Base-by-base conservation (phyloP, 345 rosid species). In the thale cress (Arabidopsis thaliana) region DNA sequence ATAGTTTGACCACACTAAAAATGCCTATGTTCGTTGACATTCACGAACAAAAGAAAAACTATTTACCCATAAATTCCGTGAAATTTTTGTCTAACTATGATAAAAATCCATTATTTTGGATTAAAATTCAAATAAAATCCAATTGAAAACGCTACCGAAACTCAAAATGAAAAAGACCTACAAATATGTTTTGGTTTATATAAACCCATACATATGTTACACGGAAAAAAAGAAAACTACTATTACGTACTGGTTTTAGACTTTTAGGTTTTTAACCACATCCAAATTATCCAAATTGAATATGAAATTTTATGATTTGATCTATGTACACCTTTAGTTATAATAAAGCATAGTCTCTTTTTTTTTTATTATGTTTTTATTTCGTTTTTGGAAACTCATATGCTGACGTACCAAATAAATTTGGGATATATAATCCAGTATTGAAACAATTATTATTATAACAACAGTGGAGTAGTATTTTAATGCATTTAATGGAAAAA, bases 401-500 rank as follows among this genome's bases (percentile, higher is more conserved):
- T 45, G 0, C 3, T 44, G 48, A 30, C 30, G 1, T 24, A 67
- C 16, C 50, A 42, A 11, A 41, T 37, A 53, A 58, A 33, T 23
- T 20, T 8, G 36, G 16, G 67, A 36, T 7, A 71, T 7, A 44
- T 28, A 11, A 11, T 69, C 20, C 63, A 36, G 10, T 4, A 34
- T 8, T 24, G 40, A 46, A 32, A 71, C 10, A 28, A 16, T 16
- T 58, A 58, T 8, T 36, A 66, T 23, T 24, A 59, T 10, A 34
- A 24, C 7, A 30, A 59, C n/a, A 34, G 59, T 23, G 14, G 14
- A 50, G 45, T 14, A 20, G 20, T 71, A 71, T 24, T 45, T 23
- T 38, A 72, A 38, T 28, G 62, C 8, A 59, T 58, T 45, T 12
- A 57, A 74, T 46, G 67, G 12, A 59, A 7, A 4, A 59, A 7